These are phyloP conservation scores for Tubosaeta sp. DNA, from an alignment of 768 basidiomycete genomes.

Conservation along the genomic window DNA sequence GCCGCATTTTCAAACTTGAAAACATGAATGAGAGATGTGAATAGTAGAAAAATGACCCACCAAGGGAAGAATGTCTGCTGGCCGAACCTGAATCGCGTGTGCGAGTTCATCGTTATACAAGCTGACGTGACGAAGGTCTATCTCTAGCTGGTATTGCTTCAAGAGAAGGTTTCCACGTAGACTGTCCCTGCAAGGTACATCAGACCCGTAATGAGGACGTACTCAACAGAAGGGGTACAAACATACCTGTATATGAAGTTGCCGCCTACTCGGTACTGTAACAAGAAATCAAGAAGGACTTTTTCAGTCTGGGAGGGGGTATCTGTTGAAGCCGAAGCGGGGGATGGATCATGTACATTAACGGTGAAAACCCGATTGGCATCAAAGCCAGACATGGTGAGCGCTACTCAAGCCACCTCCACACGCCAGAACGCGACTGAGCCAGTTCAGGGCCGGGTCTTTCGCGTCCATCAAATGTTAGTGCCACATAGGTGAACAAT, in stretches of 20 bases:
- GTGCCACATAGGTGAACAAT: neutral
- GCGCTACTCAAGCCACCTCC: neutral
- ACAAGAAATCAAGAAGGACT: constrained; percentile 78
- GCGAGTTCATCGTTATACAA: constrained; percentile 94
- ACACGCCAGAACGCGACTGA: constrained; percentile 7
- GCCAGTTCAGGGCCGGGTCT: constrained; percentile 26
- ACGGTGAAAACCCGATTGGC: constrained; percentile 77
- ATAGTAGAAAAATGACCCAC: constrained; percentile 40
- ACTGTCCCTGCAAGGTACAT: constrained; percentile 55
- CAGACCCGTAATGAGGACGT: neutral
- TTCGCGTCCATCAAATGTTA: constrained; percentile 19
- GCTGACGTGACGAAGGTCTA: constrained; percentile 74
- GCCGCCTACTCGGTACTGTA: constrained; percentile 83
- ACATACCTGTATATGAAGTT: constrained; percentile 88
- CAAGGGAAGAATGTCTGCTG: constrained; percentile 83
- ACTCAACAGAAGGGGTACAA: neutral
- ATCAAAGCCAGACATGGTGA: constrained; percentile 83
- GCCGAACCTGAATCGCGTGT: constrained; percentile 83
- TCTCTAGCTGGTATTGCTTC: constrained; percentile 83
- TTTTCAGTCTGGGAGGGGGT: constrained; percentile 78
- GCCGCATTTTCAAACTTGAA: constrained; percentile 88
- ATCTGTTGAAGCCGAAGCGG: constrained; percentile 55
- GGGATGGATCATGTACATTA: constrained; percentile 60
- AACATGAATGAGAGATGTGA: neutral
- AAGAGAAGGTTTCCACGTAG: constrained; percentile 84